These are phyloP conservation scores for Aureobasidium sp. DNA, from an alignment of 2,329 filamentous ascomycete species.

Conservation along the genomic window DNA sequence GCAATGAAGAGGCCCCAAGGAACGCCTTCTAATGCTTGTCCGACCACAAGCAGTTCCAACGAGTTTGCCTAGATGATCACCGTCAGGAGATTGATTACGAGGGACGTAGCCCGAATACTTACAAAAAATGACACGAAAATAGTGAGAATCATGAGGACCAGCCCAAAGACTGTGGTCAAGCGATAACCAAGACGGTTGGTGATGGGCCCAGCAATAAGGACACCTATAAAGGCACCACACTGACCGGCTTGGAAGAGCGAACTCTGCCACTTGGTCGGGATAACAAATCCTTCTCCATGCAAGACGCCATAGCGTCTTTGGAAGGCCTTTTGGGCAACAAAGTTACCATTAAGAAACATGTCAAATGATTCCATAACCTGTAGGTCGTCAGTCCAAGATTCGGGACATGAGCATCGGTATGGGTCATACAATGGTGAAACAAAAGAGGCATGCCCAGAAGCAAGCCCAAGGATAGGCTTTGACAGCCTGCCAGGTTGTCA, in stretches of 20 bases:
- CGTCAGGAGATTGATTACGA: no score
- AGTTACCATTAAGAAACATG: conserved; percentile 55
- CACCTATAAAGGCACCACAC: conserved; percentile 54
- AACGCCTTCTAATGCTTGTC: conserved; percentile 54
- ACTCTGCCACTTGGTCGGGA: conserved; percentile 51
- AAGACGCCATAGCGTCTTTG: conserved; percentile 41
- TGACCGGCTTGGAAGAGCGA: conserved; percentile 51
- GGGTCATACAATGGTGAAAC: conserved; percentile 45
- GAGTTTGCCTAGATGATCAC: conserved; percentile 28
- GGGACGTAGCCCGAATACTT: background rate
- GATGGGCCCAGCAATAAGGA: conserved; percentile 52
- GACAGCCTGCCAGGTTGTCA: conserved; percentile 44
- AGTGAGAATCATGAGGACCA: conserved; percentile 52
- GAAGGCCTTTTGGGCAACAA: conserved; percentile 48
- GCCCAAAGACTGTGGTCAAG: conserved; percentile 49
- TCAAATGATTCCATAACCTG: conserved; percentile 60
- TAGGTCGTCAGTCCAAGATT: background rate
- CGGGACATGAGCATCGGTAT: no score
- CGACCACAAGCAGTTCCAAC: conserved; percentile 42
- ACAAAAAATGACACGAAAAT: conserved; percentile 54
- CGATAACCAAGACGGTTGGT: conserved; percentile 54
- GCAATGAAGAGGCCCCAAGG: conserved; percentile 62
- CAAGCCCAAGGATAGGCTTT: conserved; percentile 47
- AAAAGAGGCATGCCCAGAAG: conserved; percentile 51
- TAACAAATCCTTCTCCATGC: conserved; percentile 29